phyloP scores from a whole-genome alignment of 495 filamentous ascomycete species.

The Aspergillus coremiiformis region DNA sequence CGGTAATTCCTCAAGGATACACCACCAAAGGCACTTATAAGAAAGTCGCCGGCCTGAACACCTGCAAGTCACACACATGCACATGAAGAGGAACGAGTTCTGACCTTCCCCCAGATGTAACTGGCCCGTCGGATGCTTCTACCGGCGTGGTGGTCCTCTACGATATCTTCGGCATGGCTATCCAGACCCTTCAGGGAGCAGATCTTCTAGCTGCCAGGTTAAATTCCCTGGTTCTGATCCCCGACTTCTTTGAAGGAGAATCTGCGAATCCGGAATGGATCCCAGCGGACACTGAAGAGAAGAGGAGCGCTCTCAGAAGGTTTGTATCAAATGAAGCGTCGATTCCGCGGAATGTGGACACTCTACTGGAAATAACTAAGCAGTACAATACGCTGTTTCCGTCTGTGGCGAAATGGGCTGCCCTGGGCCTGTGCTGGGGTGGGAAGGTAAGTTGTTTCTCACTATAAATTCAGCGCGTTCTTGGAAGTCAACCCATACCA shows the following conservation, averaged over 20 bases:
- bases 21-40: constrained; percentile 57
- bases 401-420: constrained; percentile 32
- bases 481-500: not conserved
- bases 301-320: constrained; percentile 21
- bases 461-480: not conserved
- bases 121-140: constrained; percentile 28
- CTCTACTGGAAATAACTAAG: constrained; percentile 15
- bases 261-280: constrained; percentile 23
- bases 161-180: constrained; percentile 48
- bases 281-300: constrained; percentile 40
- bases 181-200: constrained; percentile 49
- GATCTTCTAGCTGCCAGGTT: constrained; percentile 39
- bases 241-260: constrained; percentile 42
- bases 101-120: constrained; percentile 29
- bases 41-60: constrained; percentile 57
- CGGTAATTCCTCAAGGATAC: constrained; percentile 55
- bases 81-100: not conserved
- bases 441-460: constrained; percentile 28
- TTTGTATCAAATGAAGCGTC: constrained; percentile 25
- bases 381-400: constrained; percentile 24
- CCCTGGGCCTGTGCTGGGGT: constrained; percentile 45
- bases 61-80: constrained; percentile 43
- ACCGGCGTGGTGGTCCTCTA: constrained; percentile 43
- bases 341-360: constrained; percentile 18
- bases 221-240: constrained; percentile 35